A percentile compares a stretch with the other conserved stretches of the same genome.
phyloP scores from a whole-genome alignment of 352 stramenopile genomes.

The Albugo candida region DNA sequence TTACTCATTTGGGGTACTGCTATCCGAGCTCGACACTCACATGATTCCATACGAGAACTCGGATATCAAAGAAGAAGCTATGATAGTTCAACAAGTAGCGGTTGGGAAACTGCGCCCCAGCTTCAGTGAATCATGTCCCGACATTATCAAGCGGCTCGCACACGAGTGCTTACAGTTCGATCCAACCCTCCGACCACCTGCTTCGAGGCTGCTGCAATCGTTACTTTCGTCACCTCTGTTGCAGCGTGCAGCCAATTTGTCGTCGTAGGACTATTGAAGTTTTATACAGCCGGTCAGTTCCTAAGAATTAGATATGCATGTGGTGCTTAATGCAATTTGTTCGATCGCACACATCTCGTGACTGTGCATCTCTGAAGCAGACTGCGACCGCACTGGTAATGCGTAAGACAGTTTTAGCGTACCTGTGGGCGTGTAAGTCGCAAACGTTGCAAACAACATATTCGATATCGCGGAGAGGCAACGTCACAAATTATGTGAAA shows the following conservation, averaged over 20 bases:
- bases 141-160: conserved; percentile 55
- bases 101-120: conserved; percentile 58
- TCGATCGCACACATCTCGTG: too few relatives aligned
- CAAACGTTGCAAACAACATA: too few relatives aligned
- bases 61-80: conserved; percentile 31
- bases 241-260: too few relatives aligned
- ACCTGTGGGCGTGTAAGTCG: too few relatives aligned
- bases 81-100: conserved; percentile 64
- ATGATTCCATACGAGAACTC: conserved; percentile 32
- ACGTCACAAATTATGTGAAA: too few relatives aligned
- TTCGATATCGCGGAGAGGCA: too few relatives aligned
- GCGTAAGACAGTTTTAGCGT: too few relatives aligned
- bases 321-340: not conserved
- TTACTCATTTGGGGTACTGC: conserved; percentile 56
- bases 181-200: conserved; percentile 36
- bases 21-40: conserved; percentile 56
- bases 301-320: not conserved
- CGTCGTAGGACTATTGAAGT: too few relatives aligned
- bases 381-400: too few relatives aligned
- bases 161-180: conserved; percentile 72
- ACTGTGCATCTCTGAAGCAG: too few relatives aligned
- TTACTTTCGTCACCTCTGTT: conserved; percentile 37
- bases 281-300: too few relatives aligned
- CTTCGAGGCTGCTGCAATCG: conserved; percentile 46
- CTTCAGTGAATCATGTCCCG: conserved; percentile 49